Evolutionary conservation across 2,329 filamentous ascomycete genomes (phyloP).

Genomic region (Fonsecaea pugnacius): DNA sequence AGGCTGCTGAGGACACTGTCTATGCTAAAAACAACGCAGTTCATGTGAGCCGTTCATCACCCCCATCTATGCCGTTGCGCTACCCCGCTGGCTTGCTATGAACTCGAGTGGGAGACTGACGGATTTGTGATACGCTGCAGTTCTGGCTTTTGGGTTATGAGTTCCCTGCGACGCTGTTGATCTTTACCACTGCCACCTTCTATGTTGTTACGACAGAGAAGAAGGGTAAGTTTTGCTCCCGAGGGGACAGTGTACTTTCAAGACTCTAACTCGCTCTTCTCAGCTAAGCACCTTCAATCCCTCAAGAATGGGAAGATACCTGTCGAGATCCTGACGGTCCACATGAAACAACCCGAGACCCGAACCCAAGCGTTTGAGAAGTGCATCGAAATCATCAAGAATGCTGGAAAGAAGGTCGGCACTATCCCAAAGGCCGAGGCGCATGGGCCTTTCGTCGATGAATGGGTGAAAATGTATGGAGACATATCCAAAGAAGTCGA

Average conservation of each 20-base stretch:
- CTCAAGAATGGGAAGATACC: constrained; percentile 91
- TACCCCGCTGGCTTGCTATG: background rate
- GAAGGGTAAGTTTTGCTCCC: constrained; percentile 68
- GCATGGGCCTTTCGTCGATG: constrained; percentile 86
- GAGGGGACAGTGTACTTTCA: constrained; percentile 40
- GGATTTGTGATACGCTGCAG: constrained; percentile 52
- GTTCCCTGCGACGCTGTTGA: constrained; percentile 92
- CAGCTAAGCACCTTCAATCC: constrained; percentile 89
- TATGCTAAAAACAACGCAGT: constrained; percentile 97
- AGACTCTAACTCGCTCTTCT: constrained; percentile 34
- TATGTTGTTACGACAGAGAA: constrained; percentile 96
- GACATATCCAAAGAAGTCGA: constrained; percentile 83
- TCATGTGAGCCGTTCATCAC: constrained; percentile 68
- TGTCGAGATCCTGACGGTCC: constrained; percentile 83
- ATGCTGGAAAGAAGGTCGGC: constrained; percentile 87
- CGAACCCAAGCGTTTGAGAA: constrained; percentile 89
- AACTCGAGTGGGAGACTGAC: background rate
- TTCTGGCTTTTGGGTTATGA: constrained; percentile 99
- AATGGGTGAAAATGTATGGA: constrained; percentile 85
- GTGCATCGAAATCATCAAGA: constrained; percentile 84
- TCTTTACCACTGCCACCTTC: constrained; percentile 84
- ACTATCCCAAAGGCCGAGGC: constrained; percentile 82
- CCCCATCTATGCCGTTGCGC: background rate
- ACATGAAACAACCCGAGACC: constrained; percentile 83
- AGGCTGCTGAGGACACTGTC: constrained; percentile 79